Conservation (phyloP, 495 filamentous ascomycete species). For the Aspergillus funiculosus region DNA sequence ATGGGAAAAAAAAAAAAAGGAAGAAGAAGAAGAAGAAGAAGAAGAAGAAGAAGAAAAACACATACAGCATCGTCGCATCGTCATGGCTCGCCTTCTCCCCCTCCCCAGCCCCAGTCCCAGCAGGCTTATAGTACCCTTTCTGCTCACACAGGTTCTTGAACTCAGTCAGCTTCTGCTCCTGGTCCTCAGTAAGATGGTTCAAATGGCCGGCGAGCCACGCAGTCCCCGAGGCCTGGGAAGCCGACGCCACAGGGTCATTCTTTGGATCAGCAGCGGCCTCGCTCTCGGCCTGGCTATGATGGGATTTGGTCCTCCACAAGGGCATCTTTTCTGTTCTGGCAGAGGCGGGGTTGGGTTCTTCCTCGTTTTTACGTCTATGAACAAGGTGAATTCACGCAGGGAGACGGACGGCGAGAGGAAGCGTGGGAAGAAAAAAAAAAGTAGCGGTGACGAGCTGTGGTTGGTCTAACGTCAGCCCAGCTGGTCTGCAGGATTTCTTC, state of each 20-base stretch:
- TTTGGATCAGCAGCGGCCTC: slow-evolving; percentile 26
- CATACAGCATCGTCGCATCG: slow-evolving; percentile 76
- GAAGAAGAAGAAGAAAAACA: slow-evolving; percentile 16
- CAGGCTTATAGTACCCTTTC: slow-evolving; percentile 58
- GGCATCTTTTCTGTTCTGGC: slow-evolving; percentile 17
- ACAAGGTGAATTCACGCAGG: not conserved
- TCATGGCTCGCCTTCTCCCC: slow-evolving; percentile 58
- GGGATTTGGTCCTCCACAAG: slow-evolving; percentile 37
- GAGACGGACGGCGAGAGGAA: not conserved
- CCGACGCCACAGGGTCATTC: slow-evolving; percentile 40
- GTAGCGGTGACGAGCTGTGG: not conserved
- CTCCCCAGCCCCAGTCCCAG: slow-evolving; percentile 29
- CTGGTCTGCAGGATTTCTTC: not conserved
- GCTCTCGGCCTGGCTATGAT: slow-evolving; percentile 27
- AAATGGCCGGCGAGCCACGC: slow-evolving; percentile 59
- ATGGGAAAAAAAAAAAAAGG: not conserved
- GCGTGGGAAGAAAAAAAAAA: not conserved
- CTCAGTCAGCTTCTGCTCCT: slow-evolving; percentile 55
- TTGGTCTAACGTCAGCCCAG: slow-evolving; percentile 10
- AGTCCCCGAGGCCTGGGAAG: slow-evolving; percentile 36
- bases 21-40: slow-evolving; percentile 2
- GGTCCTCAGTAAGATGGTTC: slow-evolving; percentile 62
- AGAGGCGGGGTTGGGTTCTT: too few species aligned
- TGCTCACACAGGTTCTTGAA: slow-evolving; percentile 65
- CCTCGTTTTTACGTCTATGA: not conserved